Base-by-base conservation (phyloP, 1,139 yeast genomes). In the Kluyveromyces sp. region DNA sequence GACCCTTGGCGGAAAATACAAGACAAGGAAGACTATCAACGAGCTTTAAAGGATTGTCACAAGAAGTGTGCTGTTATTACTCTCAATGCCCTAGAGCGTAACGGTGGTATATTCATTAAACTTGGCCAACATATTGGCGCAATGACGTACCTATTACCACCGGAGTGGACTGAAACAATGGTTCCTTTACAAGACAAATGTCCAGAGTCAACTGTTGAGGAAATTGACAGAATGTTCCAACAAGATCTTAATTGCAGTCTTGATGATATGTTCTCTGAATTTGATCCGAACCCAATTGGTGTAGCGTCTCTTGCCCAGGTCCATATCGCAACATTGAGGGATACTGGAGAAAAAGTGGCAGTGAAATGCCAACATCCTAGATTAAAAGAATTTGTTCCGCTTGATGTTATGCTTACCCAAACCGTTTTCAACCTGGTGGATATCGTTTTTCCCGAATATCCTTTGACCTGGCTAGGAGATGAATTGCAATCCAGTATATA, bases 301-400 rank as follows among this genome's bases (percentile, higher is more conserved):
- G 95, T 89, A 10, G 98, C 98, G 0, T 87, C 96, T 1, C 72
- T 92, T 54, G 98, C 98, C 0, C 99, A 92, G 61, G 99, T 92
- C 7, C 98, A 92, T 65, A 70, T 73, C 39, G 99, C 95, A 0
- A 75, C 66, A 1, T 65, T 90, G 48, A 75, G 70, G 48, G 68
- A 65, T 2, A 75, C 72, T 3, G 89, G 88, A 1, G 77, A 82
- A 55, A 77, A 74, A 57, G 97, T 90, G 1, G 98, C 98, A 0
- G 96, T 92, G 27, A 92, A 94, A 61, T 77, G 92, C 37, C 98
- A 92, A 63, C 99, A 92, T 65, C 98, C 98, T 0, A 76, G 89
- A 4, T 71, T 92, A 44, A 77, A 80, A 45, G 89, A 85, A 57
- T 92, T 86, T 68, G 95, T 92, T 6, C 97, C 98, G 0, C 67